These are phyloP conservation scores for Colletotrichum destructivum DNA, from an alignment of 2,329 filamentous ascomycete genomes.

Conservation along the genomic window DNA sequence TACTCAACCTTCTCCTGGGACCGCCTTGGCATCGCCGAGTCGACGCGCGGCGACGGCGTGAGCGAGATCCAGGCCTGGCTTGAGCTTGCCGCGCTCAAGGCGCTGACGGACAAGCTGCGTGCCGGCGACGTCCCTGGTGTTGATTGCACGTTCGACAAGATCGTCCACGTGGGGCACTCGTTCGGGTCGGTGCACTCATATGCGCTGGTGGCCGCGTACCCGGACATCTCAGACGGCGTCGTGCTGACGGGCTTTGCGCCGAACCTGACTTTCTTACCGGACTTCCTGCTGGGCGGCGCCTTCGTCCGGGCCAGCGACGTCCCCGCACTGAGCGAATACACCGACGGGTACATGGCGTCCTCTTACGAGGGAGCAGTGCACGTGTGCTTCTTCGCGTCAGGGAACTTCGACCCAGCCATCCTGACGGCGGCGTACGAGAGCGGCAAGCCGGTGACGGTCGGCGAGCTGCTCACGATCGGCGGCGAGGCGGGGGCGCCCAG, in stretches of 20 bases:
- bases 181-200: conserved; percentile 74
- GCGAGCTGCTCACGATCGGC: conserved; percentile 72
- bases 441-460: conserved; percentile 71
- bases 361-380: conserved; percentile 64
- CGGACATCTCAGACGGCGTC: conserved; percentile 69
- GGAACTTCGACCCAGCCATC: conserved; percentile 69
- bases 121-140: conserved; percentile 60
- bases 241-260: conserved; percentile 73
- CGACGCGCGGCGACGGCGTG: conserved; percentile 71
- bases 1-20: conserved; percentile 75
- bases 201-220: conserved; percentile 66
- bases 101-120: conserved; percentile 66
- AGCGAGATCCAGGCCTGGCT: conserved; percentile 71
- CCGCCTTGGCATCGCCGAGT: conserved; percentile 73
- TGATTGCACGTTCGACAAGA: conserved; percentile 54
- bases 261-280: conserved; percentile 59
- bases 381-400: conserved; percentile 66
- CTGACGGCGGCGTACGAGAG: conserved; percentile 60
- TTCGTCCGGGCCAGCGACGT: conserved; percentile 60
- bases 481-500: conserved; percentile 52
- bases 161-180: conserved; percentile 75
- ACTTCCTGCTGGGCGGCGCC: conserved; percentile 62
- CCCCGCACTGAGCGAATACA: conserved; percentile 51
- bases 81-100: conserved; percentile 71
- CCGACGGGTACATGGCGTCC: conserved; percentile 68